Base-by-base conservation (phyloP, 163 green algal genomes). In the Scenedesmus sp. region DNA sequence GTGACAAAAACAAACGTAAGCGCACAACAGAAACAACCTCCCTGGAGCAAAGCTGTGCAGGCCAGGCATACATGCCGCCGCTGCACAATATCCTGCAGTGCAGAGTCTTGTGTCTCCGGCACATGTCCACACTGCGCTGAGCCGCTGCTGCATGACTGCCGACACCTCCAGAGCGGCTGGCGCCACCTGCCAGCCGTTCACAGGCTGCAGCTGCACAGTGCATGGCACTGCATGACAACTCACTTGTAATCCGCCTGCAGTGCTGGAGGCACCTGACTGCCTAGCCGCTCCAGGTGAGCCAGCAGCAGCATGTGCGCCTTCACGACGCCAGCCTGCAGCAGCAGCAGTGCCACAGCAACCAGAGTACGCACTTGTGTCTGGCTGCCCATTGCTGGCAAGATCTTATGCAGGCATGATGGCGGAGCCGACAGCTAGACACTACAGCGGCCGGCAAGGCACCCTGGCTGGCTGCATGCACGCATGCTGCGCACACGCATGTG, bases 211-310 rank as follows among this genome's bases (percentile, higher is more conserved):
- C 30, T 3, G 35, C n/a, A n/a, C n/a, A n/a, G n/a, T n/a, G n/a
- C n/a, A n/a, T n/a, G n/a, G n/a, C n/a, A n/a, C n/a, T n/a, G n/a
- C n/a, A n/a, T n/a, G n/a, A n/a, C n/a, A n/a, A n/a, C 81, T 86
- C 81, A 86, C 83, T 81, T 88, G 59, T 73, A 87, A 59, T 88
- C 83, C 0, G 84, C 93, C 78, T 97, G 86, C 87, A 99, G 94
- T 12, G 68, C 46, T 0, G 90, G 46, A 0, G 96, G 96, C 16
- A 99, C 93, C 4, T 94, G 72, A 10, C 93, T 85, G 10, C 91
- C 78, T 65, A 95, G 87, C 1, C 98, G 92, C 42, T 95, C 95
- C 49, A 98, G 80, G 91, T 99, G 96, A 18, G 83, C 89, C 35
- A 92, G 83, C 40, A 92, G 72, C 76, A 92, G 70, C 89, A 92